These are phyloP conservation scores for Phytophthora hybrid DNA, from an alignment of 352 stramenopile species.

Conservation along the genomic window DNA sequence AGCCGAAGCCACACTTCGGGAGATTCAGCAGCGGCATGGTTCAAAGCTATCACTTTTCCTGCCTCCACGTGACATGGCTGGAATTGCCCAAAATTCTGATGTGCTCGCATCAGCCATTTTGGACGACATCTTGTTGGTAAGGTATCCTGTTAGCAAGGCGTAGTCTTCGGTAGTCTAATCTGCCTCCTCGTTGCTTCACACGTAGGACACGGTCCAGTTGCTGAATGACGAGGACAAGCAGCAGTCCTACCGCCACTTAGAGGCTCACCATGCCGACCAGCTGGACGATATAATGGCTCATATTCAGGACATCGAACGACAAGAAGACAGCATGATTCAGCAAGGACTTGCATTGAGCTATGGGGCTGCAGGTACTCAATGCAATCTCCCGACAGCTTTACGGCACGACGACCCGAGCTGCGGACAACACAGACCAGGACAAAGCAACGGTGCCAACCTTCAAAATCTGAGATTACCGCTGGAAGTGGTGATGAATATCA, in stretches of 20 bases:
- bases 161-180: slow-evolving; percentile 4
- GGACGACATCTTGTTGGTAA: slow-evolving; percentile 71
- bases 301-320: slow-evolving; percentile 58
- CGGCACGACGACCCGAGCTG: not conserved
- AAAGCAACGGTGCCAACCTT: not conserved
- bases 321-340: slow-evolving; percentile 49
- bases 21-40: slow-evolving; percentile 48
- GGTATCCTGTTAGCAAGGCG: not conserved
- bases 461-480: slow-evolving; percentile 46
- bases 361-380: slow-evolving; percentile 15
- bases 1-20: slow-evolving; percentile 52
- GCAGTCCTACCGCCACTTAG: slow-evolving; percentile 34
- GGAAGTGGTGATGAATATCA: slow-evolving; percentile 59
- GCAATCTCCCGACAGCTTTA: slow-evolving; percentile 19
- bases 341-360: slow-evolving; percentile 48
- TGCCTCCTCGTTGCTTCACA: not conserved
- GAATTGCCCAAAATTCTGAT: slow-evolving; percentile 60
- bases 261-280: slow-evolving; percentile 39
- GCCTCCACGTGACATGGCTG: slow-evolving; percentile 41
- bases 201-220: slow-evolving; percentile 65
- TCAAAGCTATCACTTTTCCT: slow-evolving; percentile 58
- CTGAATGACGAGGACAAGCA: slow-evolving; percentile 64
- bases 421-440: not conserved
- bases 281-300: slow-evolving; percentile 60
- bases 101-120: slow-evolving; percentile 62